phyloP scores from a whole-genome alignment of 139 green algal genomes.

The Limnomonas spitsbergensis region DNA sequence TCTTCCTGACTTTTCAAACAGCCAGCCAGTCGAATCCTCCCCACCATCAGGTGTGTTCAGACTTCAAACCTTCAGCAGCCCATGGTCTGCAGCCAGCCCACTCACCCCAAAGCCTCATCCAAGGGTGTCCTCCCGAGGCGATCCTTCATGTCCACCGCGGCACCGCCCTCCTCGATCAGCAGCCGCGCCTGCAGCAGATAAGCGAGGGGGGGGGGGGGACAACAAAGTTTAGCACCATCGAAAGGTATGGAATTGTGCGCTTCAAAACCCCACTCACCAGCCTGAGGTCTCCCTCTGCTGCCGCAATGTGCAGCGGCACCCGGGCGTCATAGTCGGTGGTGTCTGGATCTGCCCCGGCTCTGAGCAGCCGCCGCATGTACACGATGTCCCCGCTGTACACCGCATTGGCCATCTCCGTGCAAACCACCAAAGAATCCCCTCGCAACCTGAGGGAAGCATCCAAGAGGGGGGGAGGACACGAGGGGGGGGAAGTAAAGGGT shows the following conservation, averaged over 20 bases:
- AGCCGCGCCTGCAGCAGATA: neutral
- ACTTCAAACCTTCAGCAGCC: no score
- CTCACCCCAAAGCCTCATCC: constrained; percentile 7
- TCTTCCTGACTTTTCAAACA: no score
- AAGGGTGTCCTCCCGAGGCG: neutral
- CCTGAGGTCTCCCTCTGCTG: constrained; percentile 52
- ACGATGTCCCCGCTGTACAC: constrained; percentile 23
- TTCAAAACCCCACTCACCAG: constrained; percentile 12
- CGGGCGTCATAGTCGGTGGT: constrained; percentile 60
- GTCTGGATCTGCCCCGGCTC: constrained; percentile 46
- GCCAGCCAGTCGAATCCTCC: no score
- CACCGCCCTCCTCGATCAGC: constrained; percentile 7
- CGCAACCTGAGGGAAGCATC: constrained; percentile 22
- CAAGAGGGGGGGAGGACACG: no score
- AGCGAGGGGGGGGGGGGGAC: no score
- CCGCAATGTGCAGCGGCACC: constrained; percentile 62
- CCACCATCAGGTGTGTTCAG: no score
- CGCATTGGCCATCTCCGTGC: constrained; percentile 9
- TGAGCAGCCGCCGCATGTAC: constrained; percentile 48
- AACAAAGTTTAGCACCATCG: no score
- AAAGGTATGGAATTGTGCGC: neutral
- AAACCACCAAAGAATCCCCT: constrained; percentile 3
- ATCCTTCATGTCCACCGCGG: neutral
- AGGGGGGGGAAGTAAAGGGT: no score
- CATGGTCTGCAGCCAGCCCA: no score